Percentiles rank a stretch among this genome's conserved stretches.
Conservation (phyloP, 192 early-diverging fungal species). For the Martensiomyces pterosporus region DNA sequence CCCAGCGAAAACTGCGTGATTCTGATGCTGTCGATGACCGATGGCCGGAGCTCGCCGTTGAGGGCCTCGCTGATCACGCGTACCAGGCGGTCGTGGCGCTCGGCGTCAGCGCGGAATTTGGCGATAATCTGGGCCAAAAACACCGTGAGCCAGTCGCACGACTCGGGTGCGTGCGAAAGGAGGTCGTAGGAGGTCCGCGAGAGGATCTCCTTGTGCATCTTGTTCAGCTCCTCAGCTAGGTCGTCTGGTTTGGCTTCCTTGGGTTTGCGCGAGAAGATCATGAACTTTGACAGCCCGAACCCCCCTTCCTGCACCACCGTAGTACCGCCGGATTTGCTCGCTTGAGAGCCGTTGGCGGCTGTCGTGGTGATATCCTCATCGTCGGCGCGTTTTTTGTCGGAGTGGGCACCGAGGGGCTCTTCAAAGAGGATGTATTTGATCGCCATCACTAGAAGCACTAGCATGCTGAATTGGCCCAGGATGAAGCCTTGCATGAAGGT, state of each 20-base stretch:
- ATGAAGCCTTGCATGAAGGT: slow-evolving; percentile 53
- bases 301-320: slow-evolving; percentile 35
- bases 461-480: slow-evolving; percentile 49
- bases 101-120: slow-evolving; percentile 49
- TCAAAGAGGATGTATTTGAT: slow-evolving; percentile 52
- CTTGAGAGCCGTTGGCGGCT: background rate
- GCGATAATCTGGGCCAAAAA: slow-evolving; percentile 51
- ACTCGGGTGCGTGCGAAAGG: slow-evolving; percentile 29
- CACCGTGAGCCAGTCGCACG: slow-evolving; percentile 56
- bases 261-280: slow-evolving; percentile 45
- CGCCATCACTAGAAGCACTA: slow-evolving; percentile 40
- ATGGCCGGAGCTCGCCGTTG: slow-evolving; percentile 45
- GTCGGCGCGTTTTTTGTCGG: slow-evolving; percentile 3
- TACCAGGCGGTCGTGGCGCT: slow-evolving; percentile 43
- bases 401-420: slow-evolving; percentile 30
- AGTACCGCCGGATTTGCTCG: slow-evolving; percentile 1
- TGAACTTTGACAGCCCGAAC: slow-evolving; percentile 46
- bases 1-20: slow-evolving; percentile 54
- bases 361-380: background rate
- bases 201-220: slow-evolving; percentile 45
- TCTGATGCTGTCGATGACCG: slow-evolving; percentile 39
- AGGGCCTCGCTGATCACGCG: slow-evolving; percentile 48
- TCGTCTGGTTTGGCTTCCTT: slow-evolving; percentile 36
- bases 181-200: slow-evolving; percentile 47
- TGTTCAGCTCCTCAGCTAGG: slow-evolving; percentile 38